A percentile compares a stretch with the other conserved stretches of the same genome.
Conservation (phyloP, 164 flowering plant species). For the Akebia trifoliata region DNA sequence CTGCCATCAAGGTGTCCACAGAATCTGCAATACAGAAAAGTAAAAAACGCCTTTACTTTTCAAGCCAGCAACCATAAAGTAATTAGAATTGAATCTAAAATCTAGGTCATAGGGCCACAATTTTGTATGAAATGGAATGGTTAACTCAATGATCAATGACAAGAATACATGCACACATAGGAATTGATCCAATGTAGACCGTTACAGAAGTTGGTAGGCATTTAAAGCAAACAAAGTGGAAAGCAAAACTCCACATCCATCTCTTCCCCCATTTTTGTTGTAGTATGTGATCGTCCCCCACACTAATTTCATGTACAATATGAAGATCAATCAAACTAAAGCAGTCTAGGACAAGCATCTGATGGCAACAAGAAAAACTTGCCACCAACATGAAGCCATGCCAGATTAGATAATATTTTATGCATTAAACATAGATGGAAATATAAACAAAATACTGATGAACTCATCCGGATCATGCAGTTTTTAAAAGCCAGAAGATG, state of each 20-base stretch:
- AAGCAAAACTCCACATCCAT: too few species aligned
- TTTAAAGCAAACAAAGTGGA: too few species aligned
- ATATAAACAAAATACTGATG: not conserved
- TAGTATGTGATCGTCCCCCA: too few species aligned
- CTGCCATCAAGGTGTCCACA: constrained; percentile 82
- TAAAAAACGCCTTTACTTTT: not conserved
- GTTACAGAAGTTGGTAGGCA: not conserved
- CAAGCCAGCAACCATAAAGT: not conserved
- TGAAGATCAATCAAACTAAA: not conserved
- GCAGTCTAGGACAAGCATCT: not conserved
- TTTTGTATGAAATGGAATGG: not conserved
- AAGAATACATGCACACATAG: too few species aligned
- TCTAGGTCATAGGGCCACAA: not conserved
- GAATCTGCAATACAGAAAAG: constrained; percentile 49
- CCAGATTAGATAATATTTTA: too few species aligned
- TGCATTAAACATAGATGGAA: too few species aligned
- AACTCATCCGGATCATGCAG: not conserved
- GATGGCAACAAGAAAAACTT: not conserved
- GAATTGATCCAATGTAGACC: not conserved
- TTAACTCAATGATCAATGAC: not conserved
- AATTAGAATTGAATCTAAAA: not conserved
- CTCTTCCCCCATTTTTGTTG: too few species aligned
- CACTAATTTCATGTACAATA: not conserved
- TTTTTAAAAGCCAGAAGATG: too few species aligned
- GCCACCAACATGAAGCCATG: not conserved